These are phyloP conservation scores for Schizothecium vesticola DNA, from an alignment of 495 filamentous ascomycete species.

Conservation along the genomic window DNA sequence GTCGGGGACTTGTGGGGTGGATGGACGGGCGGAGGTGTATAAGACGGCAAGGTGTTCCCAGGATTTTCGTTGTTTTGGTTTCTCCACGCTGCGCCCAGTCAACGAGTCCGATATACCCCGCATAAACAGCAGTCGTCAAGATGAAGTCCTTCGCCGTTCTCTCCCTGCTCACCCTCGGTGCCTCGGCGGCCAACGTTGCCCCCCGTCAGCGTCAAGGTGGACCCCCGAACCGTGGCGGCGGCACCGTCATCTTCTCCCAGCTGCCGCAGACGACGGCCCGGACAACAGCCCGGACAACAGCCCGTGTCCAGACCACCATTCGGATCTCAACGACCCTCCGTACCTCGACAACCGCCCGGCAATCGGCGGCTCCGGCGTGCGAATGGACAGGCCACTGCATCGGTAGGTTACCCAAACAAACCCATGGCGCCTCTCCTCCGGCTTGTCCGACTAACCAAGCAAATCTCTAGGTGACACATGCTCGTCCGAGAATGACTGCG, in stretches of 20 bases:
- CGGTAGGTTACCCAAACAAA: conserved; percentile 8
- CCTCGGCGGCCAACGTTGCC: neutral
- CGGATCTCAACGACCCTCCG: neutral
- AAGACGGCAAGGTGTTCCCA: neutral
- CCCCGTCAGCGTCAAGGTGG: neutral
- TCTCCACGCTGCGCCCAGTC: neutral
- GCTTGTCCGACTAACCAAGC: neutral
- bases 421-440: neutral
- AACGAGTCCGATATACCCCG: neutral
- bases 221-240: neutral
- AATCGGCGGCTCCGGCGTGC: conserved; percentile 7
- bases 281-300: neutral
- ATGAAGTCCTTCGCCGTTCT: neutral
- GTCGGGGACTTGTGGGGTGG: neutral
- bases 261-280: neutral
- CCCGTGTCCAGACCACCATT: neutral
- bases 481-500: conserved; percentile 19
- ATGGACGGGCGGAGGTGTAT: neutral
- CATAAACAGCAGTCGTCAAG: neutral
- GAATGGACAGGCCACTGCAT: conserved; percentile 25
- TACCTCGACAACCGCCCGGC: neutral
- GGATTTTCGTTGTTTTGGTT: neutral
- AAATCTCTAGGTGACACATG: conserved; percentile 18
- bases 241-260: neutral
- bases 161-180: neutral